A percentile compares a stretch with the other conserved stretches of the same genome.
phyloP scores from a whole-genome alignment of 2,329 filamentous ascomycete species.

The Xylaria sp. region DNA sequence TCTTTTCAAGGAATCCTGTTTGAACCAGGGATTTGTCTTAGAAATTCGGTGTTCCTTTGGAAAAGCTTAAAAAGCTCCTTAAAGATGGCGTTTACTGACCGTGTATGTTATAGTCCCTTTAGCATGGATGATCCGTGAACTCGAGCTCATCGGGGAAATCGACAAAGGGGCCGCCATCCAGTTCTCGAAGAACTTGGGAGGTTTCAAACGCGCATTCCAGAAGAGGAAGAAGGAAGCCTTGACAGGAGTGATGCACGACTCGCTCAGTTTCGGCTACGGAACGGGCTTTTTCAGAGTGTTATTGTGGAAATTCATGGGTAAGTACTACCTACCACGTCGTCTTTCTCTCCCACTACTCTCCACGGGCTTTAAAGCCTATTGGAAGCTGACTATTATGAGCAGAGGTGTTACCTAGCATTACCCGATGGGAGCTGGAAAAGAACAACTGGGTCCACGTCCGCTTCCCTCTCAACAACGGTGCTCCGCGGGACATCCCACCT shows the following conservation, averaged over 20 bases:
- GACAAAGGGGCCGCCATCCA: slow-evolving; percentile 49
- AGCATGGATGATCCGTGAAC: slow-evolving; percentile 63
- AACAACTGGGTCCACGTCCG: slow-evolving; percentile 50
- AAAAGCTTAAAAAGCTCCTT: not conserved
- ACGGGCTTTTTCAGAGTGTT: slow-evolving; percentile 53
- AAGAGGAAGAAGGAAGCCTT: slow-evolving; percentile 48
- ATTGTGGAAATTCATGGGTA: slow-evolving; percentile 57
- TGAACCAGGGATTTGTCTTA: not conserved
- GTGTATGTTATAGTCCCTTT: slow-evolving; percentile 50
- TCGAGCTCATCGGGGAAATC: slow-evolving; percentile 52
- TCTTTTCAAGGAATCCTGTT: not conserved
- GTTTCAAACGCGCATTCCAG: slow-evolving; percentile 50
- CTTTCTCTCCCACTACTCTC: not conserved
- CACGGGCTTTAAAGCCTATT: not conserved
- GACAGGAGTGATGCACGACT: slow-evolving; percentile 53
- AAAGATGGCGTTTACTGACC: not conserved
- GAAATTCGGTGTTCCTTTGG: too few relatives aligned
- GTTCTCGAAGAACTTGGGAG: slow-evolving; percentile 49
- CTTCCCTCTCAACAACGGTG: slow-evolving; percentile 53
- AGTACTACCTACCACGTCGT: slow-evolving; percentile 33
- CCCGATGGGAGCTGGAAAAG: slow-evolving; percentile 53
- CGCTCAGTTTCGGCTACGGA: slow-evolving; percentile 52
- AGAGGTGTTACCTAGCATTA: slow-evolving; percentile 55
- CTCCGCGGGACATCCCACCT: slow-evolving; percentile 52
- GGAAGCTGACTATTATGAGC: slow-evolving; percentile 18